Percentiles rank a stretch among this genome's conserved stretches.
phyloP scores from a whole-genome alignment of 257 asterid genomes.

The Solanum piurae region DNA sequence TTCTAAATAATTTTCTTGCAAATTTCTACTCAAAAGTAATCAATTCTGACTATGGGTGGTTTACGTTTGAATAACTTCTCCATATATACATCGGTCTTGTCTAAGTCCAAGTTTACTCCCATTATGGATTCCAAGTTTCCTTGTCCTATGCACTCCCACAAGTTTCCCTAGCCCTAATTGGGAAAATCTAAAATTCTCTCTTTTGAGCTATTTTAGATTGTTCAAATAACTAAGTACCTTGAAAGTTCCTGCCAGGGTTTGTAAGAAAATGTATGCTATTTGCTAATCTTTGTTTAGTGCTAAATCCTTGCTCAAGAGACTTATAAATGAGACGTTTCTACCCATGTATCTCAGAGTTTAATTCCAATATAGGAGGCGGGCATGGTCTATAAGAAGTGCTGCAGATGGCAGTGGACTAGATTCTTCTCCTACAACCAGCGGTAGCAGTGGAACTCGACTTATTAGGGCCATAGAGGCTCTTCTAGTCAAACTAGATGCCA shows the following conservation, averaged over 20 bases:
- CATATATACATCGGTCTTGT: neutral
- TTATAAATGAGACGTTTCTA: neutral
- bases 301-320: neutral
- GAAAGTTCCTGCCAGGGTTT: neutral
- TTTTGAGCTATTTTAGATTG: neutral
- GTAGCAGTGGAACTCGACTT: conserved; percentile 57
- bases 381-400: conserved; percentile 54
- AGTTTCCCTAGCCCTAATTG: neutral
- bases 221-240: neutral
- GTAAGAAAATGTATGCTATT: neutral
- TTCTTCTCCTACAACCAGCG: conserved; percentile 31
- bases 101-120: neutral
- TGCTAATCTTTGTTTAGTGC: neutral
- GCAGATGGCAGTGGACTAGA: conserved; percentile 47
- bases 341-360: neutral
- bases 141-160: neutral
- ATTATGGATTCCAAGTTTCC: neutral
- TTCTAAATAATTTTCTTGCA: neutral
- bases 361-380: conserved; percentile 30
- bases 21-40: neutral
- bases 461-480: conserved; percentile 48
- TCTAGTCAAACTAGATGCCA: conserved; percentile 29
- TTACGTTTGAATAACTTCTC: neutral
- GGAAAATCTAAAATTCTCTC: neutral
- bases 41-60: neutral